These are phyloP conservation scores for Tetrapyrgos nigripes DNA, from an alignment of 1,284 basidiomycete species.

Conservation along the genomic window DNA sequence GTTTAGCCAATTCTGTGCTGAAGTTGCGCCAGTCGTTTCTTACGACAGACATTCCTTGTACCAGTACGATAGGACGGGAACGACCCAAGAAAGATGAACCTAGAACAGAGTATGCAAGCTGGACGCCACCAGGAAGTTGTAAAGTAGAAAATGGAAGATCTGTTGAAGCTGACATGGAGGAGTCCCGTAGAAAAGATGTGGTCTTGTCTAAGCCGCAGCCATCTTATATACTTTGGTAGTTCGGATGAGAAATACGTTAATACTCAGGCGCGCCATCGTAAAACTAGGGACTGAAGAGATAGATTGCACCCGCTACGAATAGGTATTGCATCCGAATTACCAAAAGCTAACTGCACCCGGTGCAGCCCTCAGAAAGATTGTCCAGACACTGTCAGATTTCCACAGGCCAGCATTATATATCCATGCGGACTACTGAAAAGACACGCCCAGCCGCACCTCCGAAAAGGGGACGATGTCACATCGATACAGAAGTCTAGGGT, in stretches of 20 bases:
- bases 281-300: neutral
- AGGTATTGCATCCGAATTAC: neutral
- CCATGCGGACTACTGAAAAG: no score
- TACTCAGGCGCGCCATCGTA: neutral
- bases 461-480: no score
- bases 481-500: no score
- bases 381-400: no score
- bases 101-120: slow-evolving; percentile 1
- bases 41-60: slow-evolving; percentile 39
- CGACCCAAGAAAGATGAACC: neutral
- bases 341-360: neutral
- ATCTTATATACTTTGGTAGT: neutral
- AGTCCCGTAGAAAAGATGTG: neutral
- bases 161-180: neutral
- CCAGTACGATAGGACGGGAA: slow-evolving; percentile 36
- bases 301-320: neutral
- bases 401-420: no score
- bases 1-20: slow-evolving; percentile 29
- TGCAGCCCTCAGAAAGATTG: no score
- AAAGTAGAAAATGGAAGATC: neutral
- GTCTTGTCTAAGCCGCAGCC: neutral
- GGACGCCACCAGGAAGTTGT: neutral
- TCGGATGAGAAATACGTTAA: neutral
- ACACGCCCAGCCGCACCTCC: no score
- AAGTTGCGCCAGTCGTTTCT: slow-evolving; percentile 40